Percentiles rank a stretch among this genome's conserved stretches.
phyloP scores from a whole-genome alignment of 176 grass and related monocot species.

The Alopecurus myosuroides region DNA sequence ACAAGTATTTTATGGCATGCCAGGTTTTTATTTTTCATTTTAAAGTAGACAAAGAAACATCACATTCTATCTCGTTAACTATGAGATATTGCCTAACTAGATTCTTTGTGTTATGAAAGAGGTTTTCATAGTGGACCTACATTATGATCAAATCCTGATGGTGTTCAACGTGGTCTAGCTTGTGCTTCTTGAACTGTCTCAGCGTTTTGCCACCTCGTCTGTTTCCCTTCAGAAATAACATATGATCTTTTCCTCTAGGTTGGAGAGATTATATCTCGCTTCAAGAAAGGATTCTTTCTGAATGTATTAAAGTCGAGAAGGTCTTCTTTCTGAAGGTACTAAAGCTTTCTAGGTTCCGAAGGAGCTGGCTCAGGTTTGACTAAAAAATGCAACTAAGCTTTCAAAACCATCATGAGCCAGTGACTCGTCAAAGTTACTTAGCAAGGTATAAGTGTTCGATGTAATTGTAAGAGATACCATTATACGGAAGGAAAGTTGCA shows the following conservation, averaged over 20 bases:
- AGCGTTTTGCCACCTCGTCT: neutral
- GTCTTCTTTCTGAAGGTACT: conserved; percentile 88
- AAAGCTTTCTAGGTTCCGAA: conserved; percentile 76
- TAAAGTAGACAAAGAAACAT: too few relatives aligned
- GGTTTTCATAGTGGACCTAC: conserved; percentile 63
- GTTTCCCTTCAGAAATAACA: conserved; percentile 5
- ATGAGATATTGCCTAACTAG: neutral
- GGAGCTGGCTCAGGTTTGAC: conserved; percentile 79
- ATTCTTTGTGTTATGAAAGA: conserved; percentile 7
- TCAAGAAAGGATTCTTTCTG: conserved; percentile 91
- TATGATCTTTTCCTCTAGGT: conserved; percentile 34
- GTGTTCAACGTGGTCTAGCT: conserved; percentile 79
- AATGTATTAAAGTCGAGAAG: too few relatives aligned
- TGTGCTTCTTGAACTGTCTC: neutral
- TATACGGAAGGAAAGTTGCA: neutral
- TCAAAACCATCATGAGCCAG: neutral
- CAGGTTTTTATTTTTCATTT: too few relatives aligned
- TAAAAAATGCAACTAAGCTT: neutral
- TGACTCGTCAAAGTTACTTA: neutral
- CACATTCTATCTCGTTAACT: neutral
- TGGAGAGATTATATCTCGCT: conserved; percentile 84
- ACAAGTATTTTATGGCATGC: neutral
- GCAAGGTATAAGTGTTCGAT: neutral
- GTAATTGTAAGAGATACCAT: neutral
- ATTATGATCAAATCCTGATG: too few relatives aligned